Conservation (phyloP, 805 yeast genomes). For the Helenozyma rhizophorensis region DNA sequence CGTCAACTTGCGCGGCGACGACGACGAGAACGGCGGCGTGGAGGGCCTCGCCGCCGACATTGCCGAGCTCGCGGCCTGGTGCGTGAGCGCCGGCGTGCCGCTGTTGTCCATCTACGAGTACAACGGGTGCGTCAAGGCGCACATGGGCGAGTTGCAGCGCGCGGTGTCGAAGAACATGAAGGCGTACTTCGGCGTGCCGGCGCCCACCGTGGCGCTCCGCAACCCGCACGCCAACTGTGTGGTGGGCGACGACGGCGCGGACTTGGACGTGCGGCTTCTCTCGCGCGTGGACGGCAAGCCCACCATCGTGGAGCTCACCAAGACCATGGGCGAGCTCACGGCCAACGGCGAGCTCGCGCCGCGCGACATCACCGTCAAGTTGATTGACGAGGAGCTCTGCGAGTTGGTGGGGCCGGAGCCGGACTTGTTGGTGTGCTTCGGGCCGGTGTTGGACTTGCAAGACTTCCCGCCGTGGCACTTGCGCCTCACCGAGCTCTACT, state of each 20-base stretch:
- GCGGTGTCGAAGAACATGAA: constrained; percentile 56
- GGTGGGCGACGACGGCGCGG: constrained; percentile 27
- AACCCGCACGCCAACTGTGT: constrained; percentile 63
- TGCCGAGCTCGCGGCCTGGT: constrained; percentile 81
- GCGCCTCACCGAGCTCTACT: constrained; percentile 82
- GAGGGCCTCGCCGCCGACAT: constrained; percentile 75
- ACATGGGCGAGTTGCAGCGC: constrained; percentile 48
- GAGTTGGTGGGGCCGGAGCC: constrained; percentile 90
- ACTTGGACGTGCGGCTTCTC: constrained; percentile 62
- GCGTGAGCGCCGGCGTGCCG: constrained; percentile 81
- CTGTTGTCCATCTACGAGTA: constrained; percentile 72
- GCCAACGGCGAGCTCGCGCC: constrained; percentile 53
- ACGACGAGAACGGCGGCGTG: constrained; percentile 85
- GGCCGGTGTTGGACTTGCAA: constrained; percentile 83
- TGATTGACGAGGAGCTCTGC: constrained; percentile 68
- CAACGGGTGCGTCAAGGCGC: constrained; percentile 51
- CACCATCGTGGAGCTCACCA: constrained; percentile 82
- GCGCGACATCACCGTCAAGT: constrained; percentile 66
- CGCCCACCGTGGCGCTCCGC: constrained; percentile 59
- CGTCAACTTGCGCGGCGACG: constrained; percentile 66
- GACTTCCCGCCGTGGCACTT: constrained; percentile 99
- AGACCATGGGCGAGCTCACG: constrained; percentile 76
- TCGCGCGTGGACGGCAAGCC: constrained; percentile 83
- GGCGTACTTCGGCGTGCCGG: constrained; percentile 67
- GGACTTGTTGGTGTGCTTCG: constrained; percentile 78